Base-by-base conservation (phyloP, 768 basidiomycete species). In the Amanita pallidorosea region DNA sequence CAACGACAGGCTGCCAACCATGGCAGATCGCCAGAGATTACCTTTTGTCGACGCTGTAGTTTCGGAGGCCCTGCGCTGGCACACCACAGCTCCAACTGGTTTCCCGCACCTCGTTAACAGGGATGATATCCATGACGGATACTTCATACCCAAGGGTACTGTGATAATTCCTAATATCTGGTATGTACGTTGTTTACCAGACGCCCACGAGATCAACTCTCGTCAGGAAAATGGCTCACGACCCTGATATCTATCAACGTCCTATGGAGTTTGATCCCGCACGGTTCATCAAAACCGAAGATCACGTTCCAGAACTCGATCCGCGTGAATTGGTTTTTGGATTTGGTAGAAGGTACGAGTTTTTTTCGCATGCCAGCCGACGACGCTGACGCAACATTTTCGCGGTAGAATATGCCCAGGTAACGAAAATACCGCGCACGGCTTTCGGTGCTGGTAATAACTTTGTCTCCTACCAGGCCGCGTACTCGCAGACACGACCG, bases 321-420 rank as follows among this genome's bases (percentile, higher is more conserved):
- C 73, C 77, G 12, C 68, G 68, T 17, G 60, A 62, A 5, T 57
- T 72, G 34, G 72, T 70, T 47, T 81, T 79, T 52, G 79, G 79
- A 2, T 81, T 78, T 45, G 79, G 76, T 27, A 61, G 79, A 57
- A 70, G 79, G 68, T 62, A 38, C 44, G 56, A 45, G 20, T 43
- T 34, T 23, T 38, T 20, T 18, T 18, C n/a, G 23, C 48, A 31
- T 29, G 43, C 4, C 17, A 31, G 17, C 5, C 3, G 43, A 45
- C 22, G 23, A 15, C 13, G 7, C 9, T 46, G 6, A 15, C n/a
- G 17, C 25, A 33, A 33, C 35, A 22, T 27, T 5, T 3, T 22
- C 40, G n/a, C 3, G 11, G 8, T 25, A 65, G 68, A 55, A 69
- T 68, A 25, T 68, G 66, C 53, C 67, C 68, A 45, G 67, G 67